Base-by-base conservation (phyloP, 805 yeast genomes). In the Blastobotrys robertii region DNA sequence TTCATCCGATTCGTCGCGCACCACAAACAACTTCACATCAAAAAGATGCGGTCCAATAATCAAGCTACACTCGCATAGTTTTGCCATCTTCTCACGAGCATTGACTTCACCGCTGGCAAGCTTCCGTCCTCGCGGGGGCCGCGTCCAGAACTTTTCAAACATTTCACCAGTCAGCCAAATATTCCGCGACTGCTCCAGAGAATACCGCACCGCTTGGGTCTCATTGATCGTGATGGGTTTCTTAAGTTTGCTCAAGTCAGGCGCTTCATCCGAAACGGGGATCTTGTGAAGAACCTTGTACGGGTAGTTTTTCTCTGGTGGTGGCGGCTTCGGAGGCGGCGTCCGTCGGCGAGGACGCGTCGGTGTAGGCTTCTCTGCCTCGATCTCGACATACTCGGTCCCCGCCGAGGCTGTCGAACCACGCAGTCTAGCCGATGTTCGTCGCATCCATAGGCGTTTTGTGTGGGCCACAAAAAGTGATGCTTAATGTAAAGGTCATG, bases 71-170 rank as follows among this genome's bases (percentile, higher is more conserved):
- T 88, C 96, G 51, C 90, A 77, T 44, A 92, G 65, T 57, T 86
- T 87, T 46, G 86, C 81, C 95, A 88, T 87, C 44, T 79, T 79
- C 50, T 90, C 97, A 53, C 94, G 67, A 3, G 84, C 81, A 56
- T 74, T 76, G n/a, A 57, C 62, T 53, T 64, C 72, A 44, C 68
- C 70, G 48, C 65, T 54, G 47, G 68, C 58, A 47, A 58, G 69
- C 58, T 66, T 75, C 43, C 69, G 71, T 48, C 79, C 72, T 43
- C 78, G 61, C 45, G 77, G 73, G 42, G 80, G 82, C 47, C 82
- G 77, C 6, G 81, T 70, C 95, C 97, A 90, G 53, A 79, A 85
- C 38, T 81, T 68, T 46, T 76, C 76, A 54, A 90, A 87, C 72
- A 86, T 76, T 30, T 72, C 72, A 3, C 81, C 69, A 61, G 79